Evolutionary conservation across 2,329 filamentous ascomycete genomes (phyloP), one percentile per base, ranked within the genome.

Genomic region (Hyphodiscus sp.): DNA sequence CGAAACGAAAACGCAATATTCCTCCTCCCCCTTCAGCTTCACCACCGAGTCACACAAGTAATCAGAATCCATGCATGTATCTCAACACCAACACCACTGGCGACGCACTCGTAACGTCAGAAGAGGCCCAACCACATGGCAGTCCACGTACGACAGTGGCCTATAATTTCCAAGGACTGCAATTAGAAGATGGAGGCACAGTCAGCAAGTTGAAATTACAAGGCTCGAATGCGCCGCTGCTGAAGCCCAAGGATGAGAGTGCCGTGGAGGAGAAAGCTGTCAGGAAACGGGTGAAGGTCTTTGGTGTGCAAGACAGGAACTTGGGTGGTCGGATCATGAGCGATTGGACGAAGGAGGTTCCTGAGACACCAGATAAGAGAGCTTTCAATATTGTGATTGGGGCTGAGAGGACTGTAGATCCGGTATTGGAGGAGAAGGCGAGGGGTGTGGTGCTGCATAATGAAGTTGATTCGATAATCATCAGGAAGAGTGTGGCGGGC

Each of bases 71-170:
- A 38, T 6, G 5, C 33, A 60, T 57, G 50, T 58, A 47, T 20
- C 16, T 60, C 6, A 58, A 53, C 19, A 58, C 58, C 7, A 54
- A 45, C 20, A 52, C 59, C 3, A 50, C 57, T 4, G 53, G 51
- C 26, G 45, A 38, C 2, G 8, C 23, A 11, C 8, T 18, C 9
- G 33, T 47, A 13, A 38, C 15, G n/a, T 26, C 49, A 26, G 51
- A 54, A 7, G 54, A 56, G 20, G 55, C 59, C 15, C 30, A 19
- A 19, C 43, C 46, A 8, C 45, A 49, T 19, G 57, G 58, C 1
- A 65, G 63, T 51, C 66, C 65, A 18, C 57, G 65, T 9, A 63
- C 65, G 19, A 67, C 62, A 51, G 65, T 68, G 3, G 63, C 65
- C 19, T 62, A 65, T 48, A 58, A 63, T 41, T 65, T 68, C 33